phyloP scores from a whole-genome alignment of 2,329 filamentous ascomycete species.

The Fusarium nodosum region DNA sequence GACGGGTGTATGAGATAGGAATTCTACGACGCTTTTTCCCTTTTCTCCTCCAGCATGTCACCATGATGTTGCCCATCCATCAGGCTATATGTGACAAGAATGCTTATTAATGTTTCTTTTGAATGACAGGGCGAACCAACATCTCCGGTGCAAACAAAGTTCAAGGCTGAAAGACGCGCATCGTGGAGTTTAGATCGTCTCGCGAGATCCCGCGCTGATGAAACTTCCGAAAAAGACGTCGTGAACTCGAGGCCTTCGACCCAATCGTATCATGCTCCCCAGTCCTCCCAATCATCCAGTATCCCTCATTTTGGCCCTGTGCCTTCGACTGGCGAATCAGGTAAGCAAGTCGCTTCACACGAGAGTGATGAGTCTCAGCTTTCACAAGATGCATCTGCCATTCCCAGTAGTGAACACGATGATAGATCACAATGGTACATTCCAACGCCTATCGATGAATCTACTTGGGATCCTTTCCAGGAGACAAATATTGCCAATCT shows the following conservation, averaged over 20 bases:
- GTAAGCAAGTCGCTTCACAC: conserved; percentile 43
- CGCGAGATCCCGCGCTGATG: conserved; percentile 51
- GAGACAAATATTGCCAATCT: conserved; percentile 31
- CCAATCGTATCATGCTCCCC: conserved; percentile 41
- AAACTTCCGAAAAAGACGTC: conserved; percentile 40
- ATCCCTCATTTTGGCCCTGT: conserved; percentile 39
- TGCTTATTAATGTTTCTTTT: conserved; percentile 56
- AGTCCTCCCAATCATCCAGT: conserved; percentile 44
- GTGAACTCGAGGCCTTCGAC: conserved; percentile 36
- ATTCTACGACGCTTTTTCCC: conserved; percentile 56
- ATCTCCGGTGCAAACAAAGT: conserved; percentile 53
- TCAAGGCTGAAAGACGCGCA: conserved; percentile 58
- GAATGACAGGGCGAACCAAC: conserved; percentile 56
- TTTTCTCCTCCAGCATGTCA: conserved; percentile 46
- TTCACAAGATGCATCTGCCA: conserved; percentile 21
- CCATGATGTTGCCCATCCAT: conserved; percentile 49
- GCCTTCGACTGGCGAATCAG: conserved; percentile 40
- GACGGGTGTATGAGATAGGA: conserved; percentile 59
- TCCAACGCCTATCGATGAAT: conserved; percentile 40
- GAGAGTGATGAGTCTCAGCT: conserved; percentile 31
- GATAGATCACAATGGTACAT: conserved; percentile 44
- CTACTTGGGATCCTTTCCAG: conserved; percentile 46
- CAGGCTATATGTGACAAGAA: conserved; percentile 50
- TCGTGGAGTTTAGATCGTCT: conserved; percentile 61
- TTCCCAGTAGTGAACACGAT: conserved; percentile 35